A percentile compares a stretch with the other conserved stretches of the same genome.
Conservation (phyloP, 148 eudicot genomes). For the Rhododendron molle region DNA sequence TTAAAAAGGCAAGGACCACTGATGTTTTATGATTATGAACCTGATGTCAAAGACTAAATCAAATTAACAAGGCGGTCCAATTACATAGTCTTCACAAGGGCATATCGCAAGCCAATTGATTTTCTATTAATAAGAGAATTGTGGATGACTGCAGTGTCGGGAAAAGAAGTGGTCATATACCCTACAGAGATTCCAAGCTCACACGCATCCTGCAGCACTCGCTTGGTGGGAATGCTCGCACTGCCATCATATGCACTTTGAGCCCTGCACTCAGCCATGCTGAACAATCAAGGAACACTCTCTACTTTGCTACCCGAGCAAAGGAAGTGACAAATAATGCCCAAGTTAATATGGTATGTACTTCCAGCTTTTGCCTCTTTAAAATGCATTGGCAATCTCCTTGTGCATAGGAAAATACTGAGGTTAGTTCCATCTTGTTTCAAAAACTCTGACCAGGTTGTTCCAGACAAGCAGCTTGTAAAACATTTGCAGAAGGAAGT, state of each 20-base stretch:
- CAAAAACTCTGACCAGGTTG: slow-evolving; percentile 47
- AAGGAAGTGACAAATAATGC: slow-evolving; percentile 95
- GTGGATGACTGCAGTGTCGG: slow-evolving; percentile 48
- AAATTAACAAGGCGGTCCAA: not conserved
- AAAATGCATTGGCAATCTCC: not conserved
- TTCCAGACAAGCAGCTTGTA: slow-evolving; percentile 88
- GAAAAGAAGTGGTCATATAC: slow-evolving; percentile 81
- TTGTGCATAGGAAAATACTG: not conserved
- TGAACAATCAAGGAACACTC: slow-evolving; percentile 83
- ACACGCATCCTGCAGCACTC: slow-evolving; percentile 91
- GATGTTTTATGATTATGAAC: not conserved
- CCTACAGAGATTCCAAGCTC: slow-evolving; percentile 90
- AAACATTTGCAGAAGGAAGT: slow-evolving; percentile 96
- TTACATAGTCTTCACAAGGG: not conserved
- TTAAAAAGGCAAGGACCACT: not conserved
- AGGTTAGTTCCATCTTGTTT: not conserved
- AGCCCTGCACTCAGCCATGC: slow-evolving; percentile 87
- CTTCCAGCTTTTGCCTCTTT: not conserved
- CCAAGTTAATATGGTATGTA: slow-evolving; percentile 81
- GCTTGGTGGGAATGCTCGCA: slow-evolving; percentile 95
- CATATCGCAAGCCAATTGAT: not conserved
- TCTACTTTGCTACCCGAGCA: slow-evolving; percentile 81
- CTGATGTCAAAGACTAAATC: not conserved
- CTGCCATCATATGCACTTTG: slow-evolving; percentile 90
- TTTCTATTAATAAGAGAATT: slow-evolving; percentile 3